Percentiles rank a stretch among this genome's conserved stretches.
Conservation (phyloP, 169 alveolate genomes). For the Cryptosporidium tyzzeri region DNA sequence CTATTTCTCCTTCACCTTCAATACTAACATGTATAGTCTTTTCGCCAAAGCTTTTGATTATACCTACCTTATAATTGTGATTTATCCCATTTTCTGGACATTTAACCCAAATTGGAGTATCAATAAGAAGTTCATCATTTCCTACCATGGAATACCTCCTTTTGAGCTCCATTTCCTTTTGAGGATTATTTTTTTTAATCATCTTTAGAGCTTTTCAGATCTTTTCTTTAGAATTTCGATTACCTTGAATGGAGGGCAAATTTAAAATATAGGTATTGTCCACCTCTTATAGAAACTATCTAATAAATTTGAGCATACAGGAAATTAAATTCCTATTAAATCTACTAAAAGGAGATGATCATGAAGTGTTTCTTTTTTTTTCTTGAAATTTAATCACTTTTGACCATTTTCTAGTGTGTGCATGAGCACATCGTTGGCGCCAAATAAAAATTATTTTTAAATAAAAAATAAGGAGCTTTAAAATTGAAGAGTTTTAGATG, state of each 20-base stretch:
- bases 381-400: background rate
- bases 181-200: background rate
- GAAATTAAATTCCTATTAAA: background rate
- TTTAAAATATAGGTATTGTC: background rate
- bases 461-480: background rate
- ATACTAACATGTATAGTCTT: slow-evolving; percentile 33
- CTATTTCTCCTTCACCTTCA: slow-evolving; percentile 63
- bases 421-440: slow-evolving; percentile 20
- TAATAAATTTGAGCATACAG: background rate
- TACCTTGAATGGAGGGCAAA: background rate
- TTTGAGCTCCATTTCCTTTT: slow-evolving; percentile 42
- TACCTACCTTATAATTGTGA: slow-evolving; percentile 45
- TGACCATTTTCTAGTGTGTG: slow-evolving; percentile 19
- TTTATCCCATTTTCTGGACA: slow-evolving; percentile 49
- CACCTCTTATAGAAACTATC: background rate
- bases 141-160: slow-evolving; percentile 53
- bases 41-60: slow-evolving; percentile 28
- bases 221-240: background rate
- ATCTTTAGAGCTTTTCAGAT: background rate
- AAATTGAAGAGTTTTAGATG: background rate
- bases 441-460: background rate
- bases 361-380: background rate
- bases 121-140: slow-evolving; percentile 29
- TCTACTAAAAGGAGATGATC: background rate
- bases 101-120: slow-evolving; percentile 67